Evolutionary conservation across 2,329 filamentous ascomycete species (phyloP).

Genomic region (Fusarium sp.): DNA sequence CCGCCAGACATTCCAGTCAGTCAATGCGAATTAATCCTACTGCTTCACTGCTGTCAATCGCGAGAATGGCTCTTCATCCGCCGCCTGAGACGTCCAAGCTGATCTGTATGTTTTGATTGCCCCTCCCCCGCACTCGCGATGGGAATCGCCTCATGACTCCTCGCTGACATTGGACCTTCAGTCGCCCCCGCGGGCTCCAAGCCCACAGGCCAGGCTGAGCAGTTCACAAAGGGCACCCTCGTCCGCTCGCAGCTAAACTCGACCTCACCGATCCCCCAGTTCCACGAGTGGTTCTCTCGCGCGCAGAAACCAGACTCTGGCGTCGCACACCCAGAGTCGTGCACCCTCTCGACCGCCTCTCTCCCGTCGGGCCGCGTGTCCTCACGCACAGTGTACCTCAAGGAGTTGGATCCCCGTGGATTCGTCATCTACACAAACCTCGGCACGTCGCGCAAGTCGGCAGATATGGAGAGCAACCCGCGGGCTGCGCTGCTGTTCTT

Average conservation of each 20-base stretch:
- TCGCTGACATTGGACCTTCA: constrained; percentile 38
- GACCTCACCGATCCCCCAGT: constrained; percentile 80
- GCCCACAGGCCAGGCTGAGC: constrained; percentile 74
- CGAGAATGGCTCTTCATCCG: constrained; percentile 60
- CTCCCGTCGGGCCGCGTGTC: constrained; percentile 88
- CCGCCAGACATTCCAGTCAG: neutral
- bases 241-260: constrained; percentile 69
- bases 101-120: constrained; percentile 57
- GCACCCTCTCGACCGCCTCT: constrained; percentile 85
- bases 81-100: constrained; percentile 57
- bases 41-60: constrained; percentile 35
- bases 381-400: constrained; percentile 91
- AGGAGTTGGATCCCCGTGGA: constrained; percentile 85
- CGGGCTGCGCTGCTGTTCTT: constrained; percentile 89
- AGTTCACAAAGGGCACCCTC: constrained; percentile 77
- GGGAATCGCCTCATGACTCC: constrained; percentile 11
- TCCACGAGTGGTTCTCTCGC: constrained; percentile 88
- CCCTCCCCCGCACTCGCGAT: neutral
- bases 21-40: constrained; percentile 40
- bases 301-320: constrained; percentile 65
- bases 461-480: constrained; percentile 78
- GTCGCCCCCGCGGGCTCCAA: constrained; percentile 74
- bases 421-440: constrained; percentile 97
- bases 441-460: constrained; percentile 77
- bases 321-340: constrained; percentile 86